phyloP scores from a whole-genome alignment of 2,329 filamentous ascomycete species.

The Zymoseptoria ardabiliae region DNA sequence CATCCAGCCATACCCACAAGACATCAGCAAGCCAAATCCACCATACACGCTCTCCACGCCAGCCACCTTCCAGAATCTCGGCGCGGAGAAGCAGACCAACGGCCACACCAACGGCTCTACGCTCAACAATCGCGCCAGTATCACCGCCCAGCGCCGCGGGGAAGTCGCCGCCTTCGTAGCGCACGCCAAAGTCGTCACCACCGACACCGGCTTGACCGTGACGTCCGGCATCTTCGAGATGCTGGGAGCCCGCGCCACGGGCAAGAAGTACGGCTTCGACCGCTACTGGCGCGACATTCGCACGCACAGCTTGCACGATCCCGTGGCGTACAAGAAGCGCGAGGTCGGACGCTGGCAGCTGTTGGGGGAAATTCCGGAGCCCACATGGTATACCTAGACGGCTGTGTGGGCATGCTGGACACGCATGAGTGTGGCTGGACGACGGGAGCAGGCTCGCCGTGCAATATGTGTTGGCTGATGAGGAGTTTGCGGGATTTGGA shows the following conservation, averaged over 20 bases:
- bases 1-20: slow-evolving; percentile 5
- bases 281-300: slow-evolving; percentile 61
- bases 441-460: background rate
- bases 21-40: slow-evolving; percentile 20
- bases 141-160: slow-evolving; percentile 49
- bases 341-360: slow-evolving; percentile 54
- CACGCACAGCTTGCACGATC: slow-evolving; percentile 60
- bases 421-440: background rate
- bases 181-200: slow-evolving; percentile 55
- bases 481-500: background rate
- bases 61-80: slow-evolving; percentile 12
- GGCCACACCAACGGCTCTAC: slow-evolving; percentile 13
- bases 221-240: slow-evolving; percentile 59
- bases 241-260: slow-evolving; percentile 52
- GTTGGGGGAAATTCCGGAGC: slow-evolving; percentile 49
- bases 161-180: slow-evolving; percentile 58
- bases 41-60: slow-evolving; percentile 18
- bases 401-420: slow-evolving; percentile 2
- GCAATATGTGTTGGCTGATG: background rate
- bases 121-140: slow-evolving; percentile 28
- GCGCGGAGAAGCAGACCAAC: slow-evolving; percentile 8
- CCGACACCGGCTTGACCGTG: slow-evolving; percentile 52
- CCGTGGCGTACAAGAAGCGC: slow-evolving; percentile 59
- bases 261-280: slow-evolving; percentile 53
- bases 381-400: slow-evolving; percentile 55